Evolutionary conservation across 495 filamentous ascomycete species (phyloP), one percentile per base, ranked within the genome.

Genomic region (Hypomontagnella monticulosa): DNA sequence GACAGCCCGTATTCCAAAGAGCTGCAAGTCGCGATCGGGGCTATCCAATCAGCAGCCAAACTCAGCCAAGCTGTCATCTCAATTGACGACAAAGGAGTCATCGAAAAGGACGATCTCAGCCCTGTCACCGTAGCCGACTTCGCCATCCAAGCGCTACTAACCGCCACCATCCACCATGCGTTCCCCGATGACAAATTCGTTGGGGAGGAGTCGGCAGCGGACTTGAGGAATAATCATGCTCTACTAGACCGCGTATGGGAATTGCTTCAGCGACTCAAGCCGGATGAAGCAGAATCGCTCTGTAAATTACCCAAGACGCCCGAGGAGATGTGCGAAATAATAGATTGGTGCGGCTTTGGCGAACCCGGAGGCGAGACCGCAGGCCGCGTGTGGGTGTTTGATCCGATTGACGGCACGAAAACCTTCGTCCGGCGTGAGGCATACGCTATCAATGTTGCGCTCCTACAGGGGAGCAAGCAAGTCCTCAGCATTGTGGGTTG

Each of bases 381-480:
- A 1, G 73, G 77, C 2, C 71, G 83, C 3, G 76, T 83, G 1
- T 91, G 88, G 88, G 84, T 89, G 3, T 81, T 91, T 33, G 89
- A 91, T 69, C 89, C 89, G 0, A 88, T 91, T 43, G 89, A 91
- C 60, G 89, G 89, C 19, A 91, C 89, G 0, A 84, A 83, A 36
- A 87, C 86, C 2, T 91, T 88, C 53, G 81, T 91, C 11, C 73
- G 73, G 6, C 83, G 84, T 34, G 76, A 87, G 66, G 87, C 89
- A 63, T 91, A 90, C 57, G 81, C 77, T 23, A 78, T 83, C 55
- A 83, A 83, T 49, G 67, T 81, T 4, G 79, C 78, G 15, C 75
- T 82, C 4, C 42, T 83, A 1, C 64, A 73, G 18, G 74, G 58
- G 3, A 73, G 75, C 14, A 63, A 60, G 10, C 78, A 83, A 58